These are phyloP conservation scores for Didymella lethalis DNA, from an alignment of 2,329 filamentous ascomycete species.

Conservation along the genomic window DNA sequence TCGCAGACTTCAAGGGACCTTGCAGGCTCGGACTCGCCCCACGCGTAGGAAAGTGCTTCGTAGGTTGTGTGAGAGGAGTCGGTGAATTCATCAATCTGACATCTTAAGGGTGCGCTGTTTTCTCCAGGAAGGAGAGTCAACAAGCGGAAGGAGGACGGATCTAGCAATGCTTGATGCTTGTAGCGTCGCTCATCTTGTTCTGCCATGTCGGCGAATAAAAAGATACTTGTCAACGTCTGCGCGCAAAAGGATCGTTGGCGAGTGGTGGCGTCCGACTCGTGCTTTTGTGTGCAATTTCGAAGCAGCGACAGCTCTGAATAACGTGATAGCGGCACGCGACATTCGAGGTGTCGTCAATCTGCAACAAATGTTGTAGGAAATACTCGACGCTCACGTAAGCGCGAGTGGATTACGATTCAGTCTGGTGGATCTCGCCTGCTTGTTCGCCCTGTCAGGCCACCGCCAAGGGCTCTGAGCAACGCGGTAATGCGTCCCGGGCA, in stretches of 20 bases:
- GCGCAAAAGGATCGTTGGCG: neutral
- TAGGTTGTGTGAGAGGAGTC: neutral
- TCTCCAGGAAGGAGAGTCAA: constrained; percentile 11
- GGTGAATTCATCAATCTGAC: constrained; percentile 1
- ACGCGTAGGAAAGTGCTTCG: constrained; percentile 19
- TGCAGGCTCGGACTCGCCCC: neutral
- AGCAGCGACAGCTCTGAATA: neutral
- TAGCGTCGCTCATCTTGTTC: neutral
- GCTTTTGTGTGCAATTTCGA: neutral
- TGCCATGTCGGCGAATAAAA: neutral
- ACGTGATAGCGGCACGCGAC: neutral
- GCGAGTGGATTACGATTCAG: neutral
- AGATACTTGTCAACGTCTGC: too few relatives aligned
- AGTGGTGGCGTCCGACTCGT: neutral
- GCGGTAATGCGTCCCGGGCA: neutral
- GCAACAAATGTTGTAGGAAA: neutral
- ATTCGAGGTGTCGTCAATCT: neutral
- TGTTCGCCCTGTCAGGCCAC: too few relatives aligned
- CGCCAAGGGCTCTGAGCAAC: too few relatives aligned
- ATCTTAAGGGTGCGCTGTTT: neutral
- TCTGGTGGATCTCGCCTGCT: neutral
- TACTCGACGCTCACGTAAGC: neutral
- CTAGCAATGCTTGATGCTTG: neutral
- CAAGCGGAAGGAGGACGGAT: neutral
- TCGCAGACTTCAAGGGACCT: neutral